phyloP scores from a whole-genome alignment of 2,329 filamentous ascomycete species.

The Diaporthe citriasiana region DNA sequence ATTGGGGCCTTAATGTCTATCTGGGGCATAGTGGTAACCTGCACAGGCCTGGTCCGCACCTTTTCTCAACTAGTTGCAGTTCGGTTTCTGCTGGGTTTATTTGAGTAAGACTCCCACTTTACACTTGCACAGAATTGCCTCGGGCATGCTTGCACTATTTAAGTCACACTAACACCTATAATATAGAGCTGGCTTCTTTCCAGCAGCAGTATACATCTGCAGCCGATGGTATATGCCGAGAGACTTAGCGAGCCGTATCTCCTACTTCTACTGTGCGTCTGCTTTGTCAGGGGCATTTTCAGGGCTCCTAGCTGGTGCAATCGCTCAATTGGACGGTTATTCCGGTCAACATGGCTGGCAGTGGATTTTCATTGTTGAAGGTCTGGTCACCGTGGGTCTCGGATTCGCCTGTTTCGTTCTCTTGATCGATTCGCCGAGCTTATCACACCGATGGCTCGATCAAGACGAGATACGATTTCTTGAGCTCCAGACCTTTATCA shows the following conservation, averaged over 20 bases:
- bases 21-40: conserved; percentile 60
- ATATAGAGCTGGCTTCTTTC: conserved; percentile 69
- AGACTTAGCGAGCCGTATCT: conserved; percentile 9
- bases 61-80: conserved; percentile 58
- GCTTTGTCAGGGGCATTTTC: conserved; percentile 68
- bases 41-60: conserved; percentile 57
- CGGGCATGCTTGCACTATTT: conserved; percentile 58
- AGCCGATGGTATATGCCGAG: conserved; percentile 13
- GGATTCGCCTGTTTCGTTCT: conserved; percentile 49
- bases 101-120: conserved; percentile 50
- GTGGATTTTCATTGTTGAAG: conserved; percentile 66
- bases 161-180: conserved; percentile 64
- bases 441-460: conserved; percentile 1
- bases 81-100: conserved; percentile 61
- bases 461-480: conserved; percentile 1
- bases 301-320: conserved; percentile 71
- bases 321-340: conserved; percentile 60
- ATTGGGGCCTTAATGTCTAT: conserved; percentile 56
- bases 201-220: conserved; percentile 48
- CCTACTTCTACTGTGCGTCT: conserved; percentile 59
- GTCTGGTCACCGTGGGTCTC: conserved; percentile 58
- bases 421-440: conserved; percentile 2
- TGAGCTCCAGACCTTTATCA: conserved; percentile 8
- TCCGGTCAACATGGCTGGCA: conserved; percentile 61
- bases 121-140: too few relatives aligned